Conservation (phyloP, 1,284 basidiomycete species). For the Serendipita sp. region DNA sequence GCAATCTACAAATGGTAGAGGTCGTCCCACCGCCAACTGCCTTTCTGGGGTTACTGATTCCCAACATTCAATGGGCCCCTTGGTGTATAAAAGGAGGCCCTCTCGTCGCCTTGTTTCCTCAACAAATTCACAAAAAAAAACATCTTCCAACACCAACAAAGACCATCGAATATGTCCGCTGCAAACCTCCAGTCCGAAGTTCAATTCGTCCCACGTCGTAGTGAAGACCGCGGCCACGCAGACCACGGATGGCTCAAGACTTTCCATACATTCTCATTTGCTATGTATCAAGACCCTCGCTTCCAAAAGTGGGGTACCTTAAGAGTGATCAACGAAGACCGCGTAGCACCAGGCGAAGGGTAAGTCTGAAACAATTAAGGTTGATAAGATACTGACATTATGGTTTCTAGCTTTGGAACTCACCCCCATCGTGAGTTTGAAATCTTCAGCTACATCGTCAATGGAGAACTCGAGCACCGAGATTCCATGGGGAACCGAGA, state of each 20-base stretch:
- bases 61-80: neutral
- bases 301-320: constrained; percentile 49
- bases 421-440: constrained; percentile 80
- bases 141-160: neutral
- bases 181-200: neutral
- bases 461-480: constrained; percentile 64
- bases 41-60: neutral
- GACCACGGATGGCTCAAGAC: constrained; percentile 87
- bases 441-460: constrained; percentile 78
- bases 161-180: neutral
- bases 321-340: constrained; percentile 81
- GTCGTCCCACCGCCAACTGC: neutral
- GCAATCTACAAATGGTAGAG: neutral
- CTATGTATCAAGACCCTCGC: constrained; percentile 46
- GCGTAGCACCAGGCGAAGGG: constrained; percentile 40
- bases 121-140: neutral
- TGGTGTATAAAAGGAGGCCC: neutral
- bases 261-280: constrained; percentile 79
- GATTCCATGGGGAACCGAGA: constrained; percentile 87
- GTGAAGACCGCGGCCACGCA: constrained; percentile 58
- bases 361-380: neutral
- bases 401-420: constrained; percentile 64
- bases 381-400: too few relatives aligned
- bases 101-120: neutral
- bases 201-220: constrained; percentile 36